A percentile compares a stretch with the other conserved stretches of the same genome.
Evolutionary conservation across 129 eudicot species (phyloP).

Genomic region (Centella asiatica): DNA sequence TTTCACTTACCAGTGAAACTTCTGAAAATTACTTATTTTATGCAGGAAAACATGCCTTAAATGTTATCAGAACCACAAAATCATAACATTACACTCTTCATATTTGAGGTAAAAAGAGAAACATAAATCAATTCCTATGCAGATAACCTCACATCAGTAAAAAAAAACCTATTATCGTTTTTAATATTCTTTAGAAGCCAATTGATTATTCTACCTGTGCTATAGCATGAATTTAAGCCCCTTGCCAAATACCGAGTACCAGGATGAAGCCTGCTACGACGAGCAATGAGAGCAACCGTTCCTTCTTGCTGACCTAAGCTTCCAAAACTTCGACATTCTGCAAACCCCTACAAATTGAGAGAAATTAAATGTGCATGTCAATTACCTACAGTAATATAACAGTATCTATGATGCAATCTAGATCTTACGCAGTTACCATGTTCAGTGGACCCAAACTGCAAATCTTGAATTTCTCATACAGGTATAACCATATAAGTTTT

Average conservation of each 20-base stretch:
- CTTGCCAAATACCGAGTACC: slow-evolving; percentile 98
- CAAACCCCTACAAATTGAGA: slow-evolving; percentile 65
- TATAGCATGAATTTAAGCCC: slow-evolving; percentile 78
- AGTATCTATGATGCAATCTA: background rate
- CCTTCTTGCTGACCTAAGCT: slow-evolving; percentile 92
- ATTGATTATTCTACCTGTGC: slow-evolving; percentile 58
- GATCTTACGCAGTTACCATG: background rate
- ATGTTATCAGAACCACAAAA: no score
- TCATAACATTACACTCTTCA: no score
- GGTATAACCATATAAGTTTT: no score
- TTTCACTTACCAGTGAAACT: no score
- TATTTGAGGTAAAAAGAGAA: no score
- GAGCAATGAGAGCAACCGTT: slow-evolving; percentile 83
- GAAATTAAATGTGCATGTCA: background rate
- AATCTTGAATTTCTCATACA: no score
- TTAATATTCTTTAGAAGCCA: slow-evolving; percentile 12
- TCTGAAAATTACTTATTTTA: no score
- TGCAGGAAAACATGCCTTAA: no score
- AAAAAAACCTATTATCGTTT: background rate
- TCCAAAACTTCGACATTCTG: slow-evolving; percentile 82
- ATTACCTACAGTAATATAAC: background rate
- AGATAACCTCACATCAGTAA: background rate
- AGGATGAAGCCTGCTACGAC: slow-evolving; percentile 98
- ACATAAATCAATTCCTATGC: no score
- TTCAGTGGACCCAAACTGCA: no score